Conservation (phyloP, 352 stramenopile species). For the Bremia lactucae region DNA sequence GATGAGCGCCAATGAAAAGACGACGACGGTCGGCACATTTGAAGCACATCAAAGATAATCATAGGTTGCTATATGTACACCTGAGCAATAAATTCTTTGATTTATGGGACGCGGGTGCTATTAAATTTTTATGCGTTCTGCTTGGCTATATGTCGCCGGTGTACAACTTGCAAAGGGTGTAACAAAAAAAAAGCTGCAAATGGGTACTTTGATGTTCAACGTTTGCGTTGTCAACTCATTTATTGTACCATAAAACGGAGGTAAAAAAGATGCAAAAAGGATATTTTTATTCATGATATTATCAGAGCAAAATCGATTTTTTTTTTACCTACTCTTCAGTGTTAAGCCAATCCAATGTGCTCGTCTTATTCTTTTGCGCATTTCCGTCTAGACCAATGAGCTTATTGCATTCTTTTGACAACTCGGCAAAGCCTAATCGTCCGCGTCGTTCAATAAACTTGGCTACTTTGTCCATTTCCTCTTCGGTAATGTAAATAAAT, state of each 20-base stretch:
- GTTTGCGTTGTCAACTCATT: constrained; percentile 7
- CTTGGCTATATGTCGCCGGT: too few species aligned
- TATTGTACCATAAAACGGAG: too few species aligned
- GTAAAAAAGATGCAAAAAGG: too few species aligned
- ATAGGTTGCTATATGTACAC: too few species aligned
- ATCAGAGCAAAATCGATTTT: too few species aligned
- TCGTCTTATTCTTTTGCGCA: constrained; percentile 21
- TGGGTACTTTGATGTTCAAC: constrained; percentile 75
- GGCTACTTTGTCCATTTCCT: constrained; percentile 67
- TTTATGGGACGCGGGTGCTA: too few species aligned
- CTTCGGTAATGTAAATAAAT: constrained; percentile 73
- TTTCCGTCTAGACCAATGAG: constrained; percentile 53
- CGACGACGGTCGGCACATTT: constrained; percentile 45
- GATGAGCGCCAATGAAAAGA: constrained; percentile 33
- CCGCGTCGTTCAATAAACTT: constrained; percentile 60
- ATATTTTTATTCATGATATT: too few species aligned
- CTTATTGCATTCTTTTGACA: constrained; percentile 74
- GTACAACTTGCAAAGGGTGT: constrained; percentile 65
- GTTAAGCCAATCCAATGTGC: constrained; percentile 32
- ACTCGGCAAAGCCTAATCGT: constrained; percentile 44
- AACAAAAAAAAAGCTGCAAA: constrained; percentile 60
- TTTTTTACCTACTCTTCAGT: constrained; percentile 17
- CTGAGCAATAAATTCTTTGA: too few species aligned
- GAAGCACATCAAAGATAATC: constrained; percentile 48
- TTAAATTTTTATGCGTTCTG: too few species aligned